These are phyloP conservation scores for Zymoseptoria crescenta DNA, from an alignment of 2,329 filamentous ascomycete species.

Conservation along the genomic window DNA sequence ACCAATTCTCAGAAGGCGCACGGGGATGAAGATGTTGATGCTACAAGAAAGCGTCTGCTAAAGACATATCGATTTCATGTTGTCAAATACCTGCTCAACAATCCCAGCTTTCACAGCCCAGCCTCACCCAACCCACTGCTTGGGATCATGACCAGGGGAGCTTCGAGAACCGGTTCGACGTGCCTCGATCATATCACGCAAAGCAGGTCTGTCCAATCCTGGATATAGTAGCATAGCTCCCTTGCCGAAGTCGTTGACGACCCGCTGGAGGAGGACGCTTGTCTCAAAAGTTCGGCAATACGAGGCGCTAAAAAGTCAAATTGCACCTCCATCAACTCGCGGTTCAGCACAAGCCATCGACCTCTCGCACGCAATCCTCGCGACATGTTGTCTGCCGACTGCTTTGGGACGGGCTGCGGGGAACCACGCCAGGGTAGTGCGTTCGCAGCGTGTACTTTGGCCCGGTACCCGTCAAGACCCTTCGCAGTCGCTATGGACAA, in stretches of 20 bases:
- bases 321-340: background rate
- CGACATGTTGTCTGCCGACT: background rate
- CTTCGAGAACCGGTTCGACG: too few relatives aligned
- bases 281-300: background rate
- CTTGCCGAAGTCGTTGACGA: background rate
- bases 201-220: too few relatives aligned
- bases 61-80: too few relatives aligned
- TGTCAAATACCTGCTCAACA: too few relatives aligned
- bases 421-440: background rate
- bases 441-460: background rate
- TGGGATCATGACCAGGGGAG: too few relatives aligned
- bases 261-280: background rate
- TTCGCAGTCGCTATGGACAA: background rate
- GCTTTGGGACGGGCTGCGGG: background rate
- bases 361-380: background rate
- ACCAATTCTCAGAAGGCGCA: background rate
- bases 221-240: too few relatives aligned
- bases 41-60: background rate
- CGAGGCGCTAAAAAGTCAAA: background rate
- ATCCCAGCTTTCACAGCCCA: too few relatives aligned
- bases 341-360: background rate
- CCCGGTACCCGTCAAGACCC: background rate
- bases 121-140: too few relatives aligned
- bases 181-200: too few relatives aligned
- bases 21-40: background rate